Evolutionary conservation across 2,329 filamentous ascomycete genomes (phyloP), one percentile per base, ranked within the genome.

Genomic region (Penicillium sp.): DNA sequence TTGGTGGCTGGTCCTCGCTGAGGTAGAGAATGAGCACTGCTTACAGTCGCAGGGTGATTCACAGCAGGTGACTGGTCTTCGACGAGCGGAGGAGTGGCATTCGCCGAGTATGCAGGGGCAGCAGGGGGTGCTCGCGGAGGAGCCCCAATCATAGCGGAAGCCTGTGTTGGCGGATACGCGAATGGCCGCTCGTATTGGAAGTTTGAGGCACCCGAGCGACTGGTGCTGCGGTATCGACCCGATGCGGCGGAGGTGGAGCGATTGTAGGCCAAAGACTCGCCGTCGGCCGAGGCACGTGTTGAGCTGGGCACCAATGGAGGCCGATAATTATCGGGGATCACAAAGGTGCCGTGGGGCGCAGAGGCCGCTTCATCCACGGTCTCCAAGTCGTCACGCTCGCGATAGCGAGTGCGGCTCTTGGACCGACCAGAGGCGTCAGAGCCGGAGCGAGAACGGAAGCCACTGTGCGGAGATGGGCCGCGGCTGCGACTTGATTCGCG

Each of bases 351-450:
- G 29, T 65, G 63, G 13, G 56, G 60, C 37, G 57, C 61, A 1
- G 67, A 66, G 5, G 67, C 59, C 9, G 72, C 71, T 59, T 78
- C 76, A 3, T 68, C 64, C 62, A 78, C 72, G n/a, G 75, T 71
- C 50, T 74, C 73, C 3, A 78, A 60, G 54, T 81, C 78, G 45
- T 81, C 78, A 28, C 76, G 76, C 33, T 81, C 77, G 27, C 75
- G 74, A 49, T 74, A 71, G 39, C 73, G 67, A 38, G 70, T 68
- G 37, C 76, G 75, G 59, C 79, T 82, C 52, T 75, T 75, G 6
- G 79, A 81, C 27, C 79, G 74, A 27, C 72, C 73, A 44, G 73
- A 75, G 3, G 74, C 69, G 46, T 76, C 74, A 5, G 80, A 82
- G 52, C 73, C 76, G 5, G 80, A 80, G 43, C 80, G 67, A 18